Percentiles rank a stretch among this genome's conserved stretches.
phyloP scores from a whole-genome alignment of 495 filamentous ascomycete species.

The Neurospora sp. region DNA sequence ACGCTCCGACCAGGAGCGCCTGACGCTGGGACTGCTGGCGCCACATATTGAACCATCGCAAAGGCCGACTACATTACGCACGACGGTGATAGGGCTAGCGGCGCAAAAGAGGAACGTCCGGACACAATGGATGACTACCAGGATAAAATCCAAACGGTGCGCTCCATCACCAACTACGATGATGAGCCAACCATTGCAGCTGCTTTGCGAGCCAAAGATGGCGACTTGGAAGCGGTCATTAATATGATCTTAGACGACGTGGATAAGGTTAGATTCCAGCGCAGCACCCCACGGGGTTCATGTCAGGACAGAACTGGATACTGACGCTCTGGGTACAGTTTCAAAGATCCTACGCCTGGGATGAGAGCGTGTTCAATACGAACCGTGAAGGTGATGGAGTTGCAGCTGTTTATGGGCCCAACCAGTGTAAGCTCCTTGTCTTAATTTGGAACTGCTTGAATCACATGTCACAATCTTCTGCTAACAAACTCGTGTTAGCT shows the following conservation, averaged over 20 bases:
- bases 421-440: background rate
- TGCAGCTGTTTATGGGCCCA: background rate
- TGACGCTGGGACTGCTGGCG: background rate
- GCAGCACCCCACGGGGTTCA: background rate
- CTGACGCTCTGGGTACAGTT: conserved; percentile 20
- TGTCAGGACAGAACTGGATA: background rate
- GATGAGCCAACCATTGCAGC: conserved; percentile 2
- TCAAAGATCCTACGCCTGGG: conserved; percentile 30
- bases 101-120: background rate
- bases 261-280: conserved; percentile 22
- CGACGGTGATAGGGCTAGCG: background rate
- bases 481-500: conserved; percentile 23
- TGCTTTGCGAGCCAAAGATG: conserved; percentile 28
- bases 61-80: background rate
- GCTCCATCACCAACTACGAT: conserved; percentile 4
- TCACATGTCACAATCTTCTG: background rate
- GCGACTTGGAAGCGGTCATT: conserved; percentile 31
- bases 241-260: conserved; percentile 36
- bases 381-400: conserved; percentile 32
- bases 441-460: background rate
- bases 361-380: conserved; percentile 34
- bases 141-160: conserved; percentile 8
- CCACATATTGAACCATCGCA: background rate
- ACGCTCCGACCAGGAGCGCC: background rate
- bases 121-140: background rate